Evolutionary conservation across 805 yeast species (phyloP).

Genomic region (Saccharomycopsis fodiens): DNA sequence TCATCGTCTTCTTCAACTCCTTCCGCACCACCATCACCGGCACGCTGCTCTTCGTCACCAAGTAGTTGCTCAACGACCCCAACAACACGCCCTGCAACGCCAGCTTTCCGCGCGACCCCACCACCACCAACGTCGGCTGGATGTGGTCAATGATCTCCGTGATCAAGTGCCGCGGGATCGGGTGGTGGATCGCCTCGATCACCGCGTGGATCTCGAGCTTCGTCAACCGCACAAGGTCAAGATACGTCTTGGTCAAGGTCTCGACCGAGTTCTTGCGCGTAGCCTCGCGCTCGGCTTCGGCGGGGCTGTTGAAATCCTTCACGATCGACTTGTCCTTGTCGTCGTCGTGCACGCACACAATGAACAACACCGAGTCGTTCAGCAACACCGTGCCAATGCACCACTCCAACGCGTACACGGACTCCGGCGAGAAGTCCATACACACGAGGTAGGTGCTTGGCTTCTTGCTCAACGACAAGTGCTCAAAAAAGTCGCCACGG

Average conservation of each 20-base stretch:
- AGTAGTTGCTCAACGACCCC: slow-evolving; percentile 65
- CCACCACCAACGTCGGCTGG: slow-evolving; percentile 65
- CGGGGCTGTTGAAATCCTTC: background rate
- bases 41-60: slow-evolving; percentile 61
- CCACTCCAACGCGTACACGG: slow-evolving; percentile 81
- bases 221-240: slow-evolving; percentile 49
- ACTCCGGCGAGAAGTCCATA: slow-evolving; percentile 77
- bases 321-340: slow-evolving; percentile 6
- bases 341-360: slow-evolving; percentile 32
- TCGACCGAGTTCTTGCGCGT: slow-evolving; percentile 37
- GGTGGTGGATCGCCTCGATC: slow-evolving; percentile 68
- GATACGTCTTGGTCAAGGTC: slow-evolving; percentile 32
- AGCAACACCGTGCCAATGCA: slow-evolving; percentile 77
- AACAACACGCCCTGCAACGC: slow-evolving; percentile 67
- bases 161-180: slow-evolving; percentile 64
- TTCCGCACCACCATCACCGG: slow-evolving; percentile 79
- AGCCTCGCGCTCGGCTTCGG: slow-evolving; percentile 26
- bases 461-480: slow-evolving; percentile 24
- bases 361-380: slow-evolving; percentile 74
- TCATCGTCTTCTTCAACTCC: slow-evolving; percentile 60
- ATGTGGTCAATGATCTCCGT: slow-evolving; percentile 63
- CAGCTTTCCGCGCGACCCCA: slow-evolving; percentile 67
- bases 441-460: slow-evolving; percentile 68
- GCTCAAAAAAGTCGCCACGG: slow-evolving; percentile 50
- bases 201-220: slow-evolving; percentile 68